These are phyloP conservation scores for Didymellaceae sp. DNA, from an alignment of 2,329 filamentous ascomycete species.

Conservation along the genomic window DNA sequence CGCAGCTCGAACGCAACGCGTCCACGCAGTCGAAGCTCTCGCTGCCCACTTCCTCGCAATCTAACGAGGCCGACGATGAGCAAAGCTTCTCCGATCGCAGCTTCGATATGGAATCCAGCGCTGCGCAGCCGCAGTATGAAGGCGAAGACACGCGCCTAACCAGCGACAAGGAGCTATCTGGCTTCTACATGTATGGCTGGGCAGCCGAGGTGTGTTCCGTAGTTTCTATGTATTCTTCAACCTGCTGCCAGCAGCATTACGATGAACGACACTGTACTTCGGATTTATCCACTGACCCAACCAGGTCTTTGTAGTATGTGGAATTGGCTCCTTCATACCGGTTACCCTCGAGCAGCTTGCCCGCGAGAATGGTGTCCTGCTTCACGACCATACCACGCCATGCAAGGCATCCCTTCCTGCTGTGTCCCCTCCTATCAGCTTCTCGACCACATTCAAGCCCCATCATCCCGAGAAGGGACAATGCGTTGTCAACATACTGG, in stretches of 20 bases:
- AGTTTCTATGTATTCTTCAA: neutral
- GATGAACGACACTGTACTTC: too few species aligned
- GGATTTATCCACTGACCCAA: conserved; percentile 11
- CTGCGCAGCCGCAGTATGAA: conserved; percentile 64
- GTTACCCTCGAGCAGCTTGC: conserved; percentile 94
- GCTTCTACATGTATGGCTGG: conserved; percentile 97
- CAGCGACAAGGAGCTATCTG: conserved; percentile 82
- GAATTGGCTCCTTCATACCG: conserved; percentile 84
- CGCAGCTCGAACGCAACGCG: conserved; percentile 37
- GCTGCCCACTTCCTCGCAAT: conserved; percentile 43
- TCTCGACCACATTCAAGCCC: conserved; percentile 30
- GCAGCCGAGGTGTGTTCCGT: conserved; percentile 72
- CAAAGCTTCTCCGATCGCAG: conserved; percentile 43
- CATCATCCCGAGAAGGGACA: conserved; percentile 55
- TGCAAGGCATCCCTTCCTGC: conserved; percentile 71
- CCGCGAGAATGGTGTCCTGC: conserved; percentile 85
- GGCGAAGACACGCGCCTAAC: conserved; percentile 91
- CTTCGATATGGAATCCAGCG: conserved; percentile 44
- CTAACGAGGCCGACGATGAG: conserved; percentile 55
- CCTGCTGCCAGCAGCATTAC: too few species aligned
- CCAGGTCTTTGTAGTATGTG: conserved; percentile 88
- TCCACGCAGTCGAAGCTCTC: conserved; percentile 46
- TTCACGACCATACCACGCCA: conserved; percentile 76
- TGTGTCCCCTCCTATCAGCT: conserved; percentile 35
- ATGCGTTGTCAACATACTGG: conserved; percentile 83